phyloP scores from a whole-genome alignment of 768 basidiomycete species.

The Suillus alpinus region DNA sequence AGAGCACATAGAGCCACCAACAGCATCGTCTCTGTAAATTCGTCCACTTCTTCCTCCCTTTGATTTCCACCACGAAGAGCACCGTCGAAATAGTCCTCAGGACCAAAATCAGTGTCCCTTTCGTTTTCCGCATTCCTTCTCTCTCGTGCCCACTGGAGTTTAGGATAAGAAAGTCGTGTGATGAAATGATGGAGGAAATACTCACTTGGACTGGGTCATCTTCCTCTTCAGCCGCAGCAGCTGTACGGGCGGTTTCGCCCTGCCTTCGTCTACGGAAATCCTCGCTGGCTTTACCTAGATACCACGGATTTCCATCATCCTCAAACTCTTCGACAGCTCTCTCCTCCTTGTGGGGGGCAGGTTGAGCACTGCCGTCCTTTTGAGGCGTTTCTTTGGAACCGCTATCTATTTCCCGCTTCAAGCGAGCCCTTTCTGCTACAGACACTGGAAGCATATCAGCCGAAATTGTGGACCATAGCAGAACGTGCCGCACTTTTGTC shows the following conservation, averaged over 20 bases:
- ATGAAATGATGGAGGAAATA: background rate
- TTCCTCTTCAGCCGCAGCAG: constrained; percentile 51
- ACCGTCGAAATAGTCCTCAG: constrained; percentile 82
- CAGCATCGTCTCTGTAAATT: constrained; percentile 78
- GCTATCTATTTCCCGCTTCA: constrained; percentile 26
- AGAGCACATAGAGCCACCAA: constrained; percentile 70
- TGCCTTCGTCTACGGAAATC: constrained; percentile 63
- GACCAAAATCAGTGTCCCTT: constrained; percentile 69
- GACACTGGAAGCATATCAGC: constrained; percentile 19
- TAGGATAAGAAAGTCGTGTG: constrained; percentile 5
- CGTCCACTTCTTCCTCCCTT: constrained; percentile 64
- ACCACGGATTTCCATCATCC: constrained; percentile 72
- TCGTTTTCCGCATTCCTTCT: constrained; percentile 70
- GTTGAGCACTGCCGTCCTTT: constrained; percentile 6
- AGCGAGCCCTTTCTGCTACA: constrained; percentile 17
- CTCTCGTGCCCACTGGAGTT: constrained; percentile 70
- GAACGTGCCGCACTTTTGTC: constrained; percentile 31
- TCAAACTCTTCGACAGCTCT: constrained; percentile 27
- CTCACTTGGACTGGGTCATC: constrained; percentile 73
- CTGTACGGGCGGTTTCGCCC: constrained; percentile 31
- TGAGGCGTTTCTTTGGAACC: constrained; percentile 10
- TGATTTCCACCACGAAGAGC: constrained; percentile 56
- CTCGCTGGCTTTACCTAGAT: constrained; percentile 78
- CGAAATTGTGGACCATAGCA: background rate
- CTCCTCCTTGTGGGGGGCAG: constrained; percentile 13